A percentile compares a stretch with the other conserved stretches of the same genome.
phyloP scores from a whole-genome alignment of 139 green algal genomes.

The Chloropicon primus region DNA sequence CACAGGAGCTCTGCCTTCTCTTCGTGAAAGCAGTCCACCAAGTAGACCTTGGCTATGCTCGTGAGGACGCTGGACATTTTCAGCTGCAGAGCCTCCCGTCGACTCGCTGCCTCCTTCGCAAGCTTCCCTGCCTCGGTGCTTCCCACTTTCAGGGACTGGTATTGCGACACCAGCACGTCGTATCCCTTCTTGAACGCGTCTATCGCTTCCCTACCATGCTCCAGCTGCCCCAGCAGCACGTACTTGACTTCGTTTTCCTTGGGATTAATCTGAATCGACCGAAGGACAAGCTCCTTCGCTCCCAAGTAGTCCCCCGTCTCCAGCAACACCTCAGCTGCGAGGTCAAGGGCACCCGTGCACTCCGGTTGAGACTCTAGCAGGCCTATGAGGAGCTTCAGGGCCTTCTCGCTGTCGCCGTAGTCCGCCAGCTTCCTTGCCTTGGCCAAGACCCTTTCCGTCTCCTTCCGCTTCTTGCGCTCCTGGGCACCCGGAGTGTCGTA shows the following conservation, averaged over 20 bases:
- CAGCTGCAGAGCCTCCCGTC: not conserved
- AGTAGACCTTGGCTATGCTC: conserved; percentile 11
- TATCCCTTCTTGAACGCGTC: conserved; percentile 6
- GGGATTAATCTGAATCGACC: conserved; percentile 5
- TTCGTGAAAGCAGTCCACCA: conserved; percentile 9
- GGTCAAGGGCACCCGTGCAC: conserved; percentile 5
- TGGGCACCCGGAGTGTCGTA: not conserved
- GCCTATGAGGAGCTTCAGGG: conserved; percentile 6
- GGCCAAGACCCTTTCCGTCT: not conserved
- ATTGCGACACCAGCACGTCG: conserved; percentile 1
- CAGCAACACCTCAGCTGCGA: conserved; percentile 7
- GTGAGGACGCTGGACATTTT: conserved; percentile 3
- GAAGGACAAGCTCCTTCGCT: conserved; percentile 5
- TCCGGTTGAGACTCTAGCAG: conserved; percentile 10
- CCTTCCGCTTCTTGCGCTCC: conserved; percentile 2
- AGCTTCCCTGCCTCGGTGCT: not conserved
- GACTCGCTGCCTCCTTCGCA: not conserved
- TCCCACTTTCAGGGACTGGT: not conserved
- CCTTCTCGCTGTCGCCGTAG: not conserved
- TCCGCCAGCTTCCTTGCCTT: conserved; percentile 2
- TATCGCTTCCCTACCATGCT: conserved; percentile 3
- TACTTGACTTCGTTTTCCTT: not conserved
- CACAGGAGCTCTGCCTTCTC: not conserved
- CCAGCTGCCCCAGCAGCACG: conserved; percentile 13
- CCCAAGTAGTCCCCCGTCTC: conserved; percentile 9